Evolutionary conservation across 176 grass and related monocot species (phyloP), one percentile per base, ranked within the genome.

Genomic region (Cocos nucifera): DNA sequence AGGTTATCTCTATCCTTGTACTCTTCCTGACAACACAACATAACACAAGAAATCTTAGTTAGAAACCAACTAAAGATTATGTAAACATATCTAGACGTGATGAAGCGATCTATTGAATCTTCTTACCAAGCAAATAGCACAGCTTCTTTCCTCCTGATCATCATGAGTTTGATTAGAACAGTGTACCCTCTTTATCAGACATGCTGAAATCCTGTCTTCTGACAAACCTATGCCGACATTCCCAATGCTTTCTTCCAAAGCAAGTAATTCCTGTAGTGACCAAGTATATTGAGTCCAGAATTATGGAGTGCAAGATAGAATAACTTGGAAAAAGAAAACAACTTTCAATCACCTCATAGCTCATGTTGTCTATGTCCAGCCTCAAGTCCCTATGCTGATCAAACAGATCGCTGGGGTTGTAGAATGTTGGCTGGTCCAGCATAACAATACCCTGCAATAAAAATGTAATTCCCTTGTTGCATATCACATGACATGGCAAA

Each of bases 331-430:
- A 49, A 62, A 64, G 3, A 28, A 17, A 19, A 4, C 49, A 57
- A 76, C 67, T 56, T 24, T 1, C 22, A 57, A 65, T 54, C 71
- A 89, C 94, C 81, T 99, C 94, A 50, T 99, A 99, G 57, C 82
- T 84, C 94, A 99, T 89, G 61, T 81, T 72, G 29, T 99, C 94
- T 69, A 86, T 74, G 73, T 99, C 89, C 14, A 99, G 52, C 51
- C 85, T 85, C 85, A 99, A 69, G 26, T 72, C 82, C 75, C 79
- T 77, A 66, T 93, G 82, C 26, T 81, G 87, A 59, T 99, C 94
- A 74, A 63, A 78, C 35, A 78, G 68, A 59, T 66, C 66, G 53
- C 78, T 75, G 64, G 84, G 8, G 67, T 72, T 29, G 20, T 67
- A 72, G 19, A 72, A 56, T 19, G 57, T 50, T 10, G 69, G 58